These are phyloP conservation scores for Thalia dealbata DNA, from an alignment of 176 grass and related monocot genomes.

Conservation along the genomic window DNA sequence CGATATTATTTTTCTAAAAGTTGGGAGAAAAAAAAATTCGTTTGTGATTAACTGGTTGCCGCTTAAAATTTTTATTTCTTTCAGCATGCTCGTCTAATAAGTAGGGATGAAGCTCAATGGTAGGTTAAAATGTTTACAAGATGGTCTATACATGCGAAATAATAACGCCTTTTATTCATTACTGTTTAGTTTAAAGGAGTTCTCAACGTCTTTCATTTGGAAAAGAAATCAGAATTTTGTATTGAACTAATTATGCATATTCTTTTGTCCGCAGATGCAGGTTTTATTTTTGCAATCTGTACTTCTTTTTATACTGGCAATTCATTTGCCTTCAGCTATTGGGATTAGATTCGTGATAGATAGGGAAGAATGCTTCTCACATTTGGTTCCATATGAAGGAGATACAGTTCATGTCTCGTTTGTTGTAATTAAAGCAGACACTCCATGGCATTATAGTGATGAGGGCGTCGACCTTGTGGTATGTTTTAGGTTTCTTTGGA, in stretches of 20 bases:
- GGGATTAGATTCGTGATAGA: constrained; percentile 91
- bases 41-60: neutral
- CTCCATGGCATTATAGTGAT: constrained; percentile 73
- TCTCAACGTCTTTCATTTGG: neutral
- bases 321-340: constrained; percentile 22
- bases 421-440: constrained; percentile 83
- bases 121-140: too few relatives aligned
- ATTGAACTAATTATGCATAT: neutral
- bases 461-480: constrained; percentile 95
- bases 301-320: constrained; percentile 23
- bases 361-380: constrained; percentile 87
- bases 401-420: constrained; percentile 78
- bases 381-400: constrained; percentile 68
- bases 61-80: neutral
- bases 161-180: neutral
- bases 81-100: too few relatives aligned
- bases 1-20: neutral
- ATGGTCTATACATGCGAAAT: neutral
- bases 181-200: neutral
- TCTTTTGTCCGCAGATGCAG: constrained; percentile 38
- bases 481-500: constrained; percentile 7
- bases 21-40: neutral
- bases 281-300: constrained; percentile 20
- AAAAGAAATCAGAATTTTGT: neutral
- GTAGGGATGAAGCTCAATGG: too few relatives aligned